phyloP scores from a whole-genome alignment of 2,329 filamentous ascomycete species.

The Clarireedia homoeocarpa region DNA sequence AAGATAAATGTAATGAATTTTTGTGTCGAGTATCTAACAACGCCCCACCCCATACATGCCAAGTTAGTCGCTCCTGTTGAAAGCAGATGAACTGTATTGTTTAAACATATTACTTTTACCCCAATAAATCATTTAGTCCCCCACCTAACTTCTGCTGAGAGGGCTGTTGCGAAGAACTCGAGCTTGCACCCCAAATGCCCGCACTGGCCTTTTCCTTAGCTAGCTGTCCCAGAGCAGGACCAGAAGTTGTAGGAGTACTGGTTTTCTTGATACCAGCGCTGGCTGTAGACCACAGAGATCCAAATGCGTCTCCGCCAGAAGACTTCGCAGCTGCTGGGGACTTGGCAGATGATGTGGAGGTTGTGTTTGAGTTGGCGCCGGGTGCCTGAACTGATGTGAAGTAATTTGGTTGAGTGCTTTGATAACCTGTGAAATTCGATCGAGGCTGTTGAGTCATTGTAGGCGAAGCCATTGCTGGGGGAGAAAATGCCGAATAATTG shows the following conservation, averaged over 20 bases:
- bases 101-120: constrained; percentile 22
- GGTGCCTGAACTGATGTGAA: constrained; percentile 69
- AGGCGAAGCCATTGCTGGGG: constrained; percentile 36
- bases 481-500: constrained; percentile 57
- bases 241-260: constrained; percentile 49
- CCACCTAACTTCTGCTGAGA: constrained; percentile 29
- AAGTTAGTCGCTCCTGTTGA: not conserved
- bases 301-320: constrained; percentile 76
- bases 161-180: constrained; percentile 5
- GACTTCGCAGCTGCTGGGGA: constrained; percentile 47
- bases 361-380: constrained; percentile 28
- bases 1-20: not conserved
- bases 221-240: constrained; percentile 81
- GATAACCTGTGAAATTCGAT: constrained; percentile 54
- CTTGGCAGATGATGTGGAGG: constrained; percentile 33
- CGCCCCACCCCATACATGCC: constrained; percentile 2
- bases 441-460: constrained; percentile 33
- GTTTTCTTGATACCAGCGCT: constrained; percentile 70
- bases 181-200: constrained; percentile 75
- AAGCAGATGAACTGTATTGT: not conserved
- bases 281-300: constrained; percentile 67
- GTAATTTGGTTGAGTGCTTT: constrained; percentile 83
- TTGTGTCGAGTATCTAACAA: constrained; percentile 7
- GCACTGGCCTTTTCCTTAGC: constrained; percentile 97
- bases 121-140: constrained; percentile 38